phyloP scores from a whole-genome alignment of 1,284 basidiomycete genomes.

The Ustilago crameri region DNA sequence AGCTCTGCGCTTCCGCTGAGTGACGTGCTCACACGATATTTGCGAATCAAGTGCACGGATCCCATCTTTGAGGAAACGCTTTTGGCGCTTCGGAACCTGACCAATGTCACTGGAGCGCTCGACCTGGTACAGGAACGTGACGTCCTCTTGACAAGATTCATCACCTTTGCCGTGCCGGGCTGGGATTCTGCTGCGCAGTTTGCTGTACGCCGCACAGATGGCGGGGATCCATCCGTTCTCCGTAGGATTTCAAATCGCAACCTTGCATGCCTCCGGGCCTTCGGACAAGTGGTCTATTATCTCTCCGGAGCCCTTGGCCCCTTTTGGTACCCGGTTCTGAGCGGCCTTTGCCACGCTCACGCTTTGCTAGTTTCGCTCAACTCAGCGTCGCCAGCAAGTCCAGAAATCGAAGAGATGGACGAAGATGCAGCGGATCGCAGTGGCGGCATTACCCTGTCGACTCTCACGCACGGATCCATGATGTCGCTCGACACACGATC shows the following conservation, averaged over 20 bases:
- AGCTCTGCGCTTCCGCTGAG: constrained; percentile 89
- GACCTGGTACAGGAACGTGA: constrained; percentile 87
- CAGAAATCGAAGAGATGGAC: constrained; percentile 2
- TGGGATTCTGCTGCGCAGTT: constrained; percentile 26
- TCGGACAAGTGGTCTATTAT: constrained; percentile 81
- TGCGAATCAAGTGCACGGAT: constrained; percentile 87
- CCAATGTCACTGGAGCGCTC: constrained; percentile 88
- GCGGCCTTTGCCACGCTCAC: constrained; percentile 68
- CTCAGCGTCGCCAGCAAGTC: constrained; percentile 1
- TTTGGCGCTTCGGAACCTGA: constrained; percentile 82
- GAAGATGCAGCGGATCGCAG: constrained; percentile 14
- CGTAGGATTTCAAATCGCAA: constrained; percentile 83
- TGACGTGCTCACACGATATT: constrained; percentile 86
- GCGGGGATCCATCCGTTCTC: constrained; percentile 5
- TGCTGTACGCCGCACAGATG: constrained; percentile 2
- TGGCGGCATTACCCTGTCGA: constrained; percentile 35
- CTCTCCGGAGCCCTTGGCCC: constrained; percentile 84
- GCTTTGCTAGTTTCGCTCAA: constrained; percentile 23
- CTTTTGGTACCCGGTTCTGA: constrained; percentile 91
- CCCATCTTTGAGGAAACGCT: constrained; percentile 86
- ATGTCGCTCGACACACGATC: constrained; percentile 36
- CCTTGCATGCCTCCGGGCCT: constrained; percentile 85
- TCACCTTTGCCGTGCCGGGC: constrained; percentile 79
- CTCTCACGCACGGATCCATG: constrained; percentile 38
- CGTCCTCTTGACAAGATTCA: constrained; percentile 86